Evolutionary conservation across 495 filamentous ascomycete species (phyloP), one percentile per base, ranked within the genome.

Genomic region (Lepidopterella palustris): DNA sequence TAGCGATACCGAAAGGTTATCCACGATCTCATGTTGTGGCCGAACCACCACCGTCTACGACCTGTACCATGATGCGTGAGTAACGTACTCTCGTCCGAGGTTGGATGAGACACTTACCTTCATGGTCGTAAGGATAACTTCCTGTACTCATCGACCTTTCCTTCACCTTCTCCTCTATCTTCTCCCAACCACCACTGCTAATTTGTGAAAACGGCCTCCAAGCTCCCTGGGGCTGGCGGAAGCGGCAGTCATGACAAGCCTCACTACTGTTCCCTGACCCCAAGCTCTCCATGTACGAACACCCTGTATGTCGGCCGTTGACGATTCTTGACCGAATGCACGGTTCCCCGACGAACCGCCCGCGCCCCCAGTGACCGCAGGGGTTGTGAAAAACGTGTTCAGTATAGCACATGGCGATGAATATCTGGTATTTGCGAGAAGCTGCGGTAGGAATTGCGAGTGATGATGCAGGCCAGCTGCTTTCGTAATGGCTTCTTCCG

Each of bases 311-410:
- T 15, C 48, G 55, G 1, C 64, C 64, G 35, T 61, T 42, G 1
- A 64, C 57, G 2, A 67, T 40, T 21, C 53, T 48, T 10, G 64
- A 67, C 2, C 66, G 59, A 15, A 52, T 32, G 52, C 66, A 68
- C n/a, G 66, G 66, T 20, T 58, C 53, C n/a, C 65, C 62, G 39
- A 54, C 52, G 40, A 68, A 60, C 24, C 62, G 29, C 32, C 57
- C 32, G 3, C 57, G 53, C 9, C 62, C 63, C 59, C 62, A 68
- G 57, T 68, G 66, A 4, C 57, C 15, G 50, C 66, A 68, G 2
- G 59, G 28, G 10, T 11, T 18, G 29, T 68, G 65, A 42, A 59
- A 68, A n/a, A 68, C 63, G 39, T 65, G 28, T 32, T 68, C 66
- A 3, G 54, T 63, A 21, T 54, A 39, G 49, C 66, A 68, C 66